Conservation (phyloP, 345 rosid genomes). For the Rhizophora mangle region DNA sequence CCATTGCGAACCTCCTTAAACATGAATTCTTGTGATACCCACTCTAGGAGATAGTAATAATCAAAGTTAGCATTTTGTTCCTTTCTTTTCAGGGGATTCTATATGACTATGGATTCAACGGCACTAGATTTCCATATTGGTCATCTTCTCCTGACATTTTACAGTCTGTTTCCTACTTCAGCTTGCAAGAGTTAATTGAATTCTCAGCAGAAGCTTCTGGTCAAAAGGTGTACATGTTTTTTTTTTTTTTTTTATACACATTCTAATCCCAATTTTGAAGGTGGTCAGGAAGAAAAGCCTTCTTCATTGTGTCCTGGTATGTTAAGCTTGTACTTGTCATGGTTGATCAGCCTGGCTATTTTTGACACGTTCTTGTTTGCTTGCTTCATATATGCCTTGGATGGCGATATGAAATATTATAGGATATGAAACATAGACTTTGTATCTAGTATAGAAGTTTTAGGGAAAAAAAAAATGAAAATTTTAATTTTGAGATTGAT, state of each 20-base stretch:
- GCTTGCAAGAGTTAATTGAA: slow-evolving; percentile 77
- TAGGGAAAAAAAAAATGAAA: background rate
- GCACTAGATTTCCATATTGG: slow-evolving; percentile 64
- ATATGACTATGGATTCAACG: slow-evolving; percentile 41
- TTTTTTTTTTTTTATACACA: slow-evolving; percentile 52
- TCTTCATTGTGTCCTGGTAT: slow-evolving; percentile 87
- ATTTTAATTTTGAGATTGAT: background rate
- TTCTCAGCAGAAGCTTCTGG: slow-evolving; percentile 83
- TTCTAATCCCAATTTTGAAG: slow-evolving; percentile 56
- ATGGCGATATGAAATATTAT: no score
- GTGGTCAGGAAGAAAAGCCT: slow-evolving; percentile 72
- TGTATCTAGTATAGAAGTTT: background rate
- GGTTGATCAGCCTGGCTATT: background rate
- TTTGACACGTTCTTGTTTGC: background rate
- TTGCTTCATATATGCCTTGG: background rate
- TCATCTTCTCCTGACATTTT: slow-evolving; percentile 73
- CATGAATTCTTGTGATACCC: background rate
- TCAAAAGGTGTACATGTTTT: slow-evolving; percentile 80
- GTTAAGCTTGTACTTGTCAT: slow-evolving; percentile 10
- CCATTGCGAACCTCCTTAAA: slow-evolving; percentile 29
- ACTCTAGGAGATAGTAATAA: background rate
- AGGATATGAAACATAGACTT: no score
- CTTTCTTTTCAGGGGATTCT: slow-evolving; percentile 56
- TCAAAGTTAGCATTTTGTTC: background rate
- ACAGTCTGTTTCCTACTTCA: slow-evolving; percentile 59